Base-by-base conservation (phyloP, 2,329 filamentous ascomycete genomes). In the Arthrobotrys iridis region DNA sequence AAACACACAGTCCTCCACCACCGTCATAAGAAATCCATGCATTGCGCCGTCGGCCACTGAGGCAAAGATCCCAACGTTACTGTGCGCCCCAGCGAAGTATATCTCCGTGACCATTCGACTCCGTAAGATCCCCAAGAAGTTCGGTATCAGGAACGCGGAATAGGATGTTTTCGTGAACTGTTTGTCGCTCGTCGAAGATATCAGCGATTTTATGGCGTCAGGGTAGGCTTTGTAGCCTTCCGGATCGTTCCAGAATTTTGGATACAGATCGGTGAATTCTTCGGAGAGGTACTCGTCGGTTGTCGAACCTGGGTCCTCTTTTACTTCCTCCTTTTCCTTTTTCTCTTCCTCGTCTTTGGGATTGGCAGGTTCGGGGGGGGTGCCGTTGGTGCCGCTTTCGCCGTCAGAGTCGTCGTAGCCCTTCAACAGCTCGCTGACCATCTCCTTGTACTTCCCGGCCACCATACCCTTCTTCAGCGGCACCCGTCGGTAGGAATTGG, bases 21-120 rank as follows among this genome's bases (percentile, higher is more conserved):
- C 84, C 3, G 91, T 95, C 79, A 97, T 92, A n/a, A 88, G 86
- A 79, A 96, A 89, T 3, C 93, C 95, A 81, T 97, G 91, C 18
- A 91, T 88, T 1, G 92, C 93, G 8, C 94, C 95, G 80, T 97
- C 95, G 77, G 96, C 86, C 2, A 93, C 93, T 0, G 94, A 97
- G 5, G 95, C 94, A 80, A 95, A 93, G 50, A 98, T 89, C 30
- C 93, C 93, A 35, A 96, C 85, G 79, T 98, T 97, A 45, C 90
- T 92, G 55, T 96, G 86, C 46, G 91, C 90, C 20, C 95, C 95
- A 80, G 92, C 96, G 22, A 98, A 87, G 82, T 91, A 97, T 10
- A 99, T 84, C 79, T 97, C 91, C 1, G 93, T 83, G n/a, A 81
- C 79, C 64, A 85, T 82, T 58, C 82, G 83, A 18, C 79, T 80